Base-by-base conservation (phyloP, 208 protist species). In the Endotrypanum monterogeii region DNA sequence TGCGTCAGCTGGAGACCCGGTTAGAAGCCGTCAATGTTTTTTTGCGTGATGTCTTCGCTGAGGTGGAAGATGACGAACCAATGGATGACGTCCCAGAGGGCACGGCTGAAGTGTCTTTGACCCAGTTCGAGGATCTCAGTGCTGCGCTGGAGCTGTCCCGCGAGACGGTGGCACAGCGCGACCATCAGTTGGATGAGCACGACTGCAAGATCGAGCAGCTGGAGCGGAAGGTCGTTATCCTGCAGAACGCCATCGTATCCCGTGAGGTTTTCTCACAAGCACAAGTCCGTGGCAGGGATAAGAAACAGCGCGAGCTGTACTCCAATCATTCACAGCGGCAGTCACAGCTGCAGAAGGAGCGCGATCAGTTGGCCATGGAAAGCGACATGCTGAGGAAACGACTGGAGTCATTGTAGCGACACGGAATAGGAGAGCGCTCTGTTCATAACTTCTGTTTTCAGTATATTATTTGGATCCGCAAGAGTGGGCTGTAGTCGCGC, bases 121-220 rank as follows among this genome's bases (percentile, higher is more conserved):
- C 71, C 44, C 84, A 83, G 32, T 96, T 96, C 65, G 88, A 96
- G 72, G 82, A 84, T 25, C 78, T 94, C 52, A 89, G 80, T 66
- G 77, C 79, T 8, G 85, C 86, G 32, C 74, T 96, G 6, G 87
- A 89, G 57, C 65, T 88, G 8, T 87, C 85, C 9, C 89, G 88
- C 23, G 80, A 90, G 50, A 92, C 84, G 14, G 78, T 93, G 14
- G 48, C 82, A 35, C 82, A 93, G 58, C 89, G 89, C 54, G 89
- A 96, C 52, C 67, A 82, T 44, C 88, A 93, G 80, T 82, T 96
- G 16, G 84, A 89, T 41, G 75, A 75, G 46, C 78, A 90, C 76
- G 92, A 96, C 77, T 82, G 82, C 18, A 85, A 86, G 58, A 78
- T 96, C 7, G 89, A 96, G 80, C 81, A 90, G 73, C 76, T 94